Conservation (phyloP, 2,329 filamentous ascomycete species). For the Dothideomycetes sp. region DNA sequence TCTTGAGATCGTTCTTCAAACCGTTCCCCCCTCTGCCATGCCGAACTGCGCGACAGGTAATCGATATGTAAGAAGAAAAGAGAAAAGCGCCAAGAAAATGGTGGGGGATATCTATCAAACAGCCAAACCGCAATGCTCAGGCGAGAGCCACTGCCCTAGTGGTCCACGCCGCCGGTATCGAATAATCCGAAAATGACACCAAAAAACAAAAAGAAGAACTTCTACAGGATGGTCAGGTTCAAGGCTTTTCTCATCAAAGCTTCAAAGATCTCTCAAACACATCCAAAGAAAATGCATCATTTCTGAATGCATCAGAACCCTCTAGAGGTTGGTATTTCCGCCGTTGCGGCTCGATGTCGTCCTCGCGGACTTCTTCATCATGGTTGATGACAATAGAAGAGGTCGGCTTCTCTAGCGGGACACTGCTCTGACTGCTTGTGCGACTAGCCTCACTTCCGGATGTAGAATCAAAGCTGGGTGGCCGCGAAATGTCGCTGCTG, state of each 20-base stretch:
- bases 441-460: not conserved
- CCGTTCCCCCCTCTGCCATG: no score
- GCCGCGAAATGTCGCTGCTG: slow-evolving; percentile 6
- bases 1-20: no score
- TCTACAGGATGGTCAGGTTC: no score
- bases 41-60: no score
- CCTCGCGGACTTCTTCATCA: slow-evolving; percentile 2
- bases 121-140: no score
- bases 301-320: slow-evolving; percentile 4
- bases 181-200: no score
- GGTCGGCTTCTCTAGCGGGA: not conserved
- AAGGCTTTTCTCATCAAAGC: slow-evolving; percentile 4
- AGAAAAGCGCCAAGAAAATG: no score
- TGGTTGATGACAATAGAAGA: not conserved
- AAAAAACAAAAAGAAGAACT: not conserved
- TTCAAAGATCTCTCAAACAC: slow-evolving; percentile 8
- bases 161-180: no score
- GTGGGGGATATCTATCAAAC: no score
- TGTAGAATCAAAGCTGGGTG: slow-evolving; percentile 6
- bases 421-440: not conserved
- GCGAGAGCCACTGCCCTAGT: no score
- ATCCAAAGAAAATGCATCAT: slow-evolving; percentile 3
- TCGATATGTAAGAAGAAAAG: no score
- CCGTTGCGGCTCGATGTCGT: slow-evolving; percentile 3
- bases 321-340: slow-evolving; percentile 5